Evolutionary conservation across 225 moss, liverwort and hornwort species (phyloP), one percentile per base, ranked within the genome.

Genomic region (Antitrichia curtipendula): DNA sequence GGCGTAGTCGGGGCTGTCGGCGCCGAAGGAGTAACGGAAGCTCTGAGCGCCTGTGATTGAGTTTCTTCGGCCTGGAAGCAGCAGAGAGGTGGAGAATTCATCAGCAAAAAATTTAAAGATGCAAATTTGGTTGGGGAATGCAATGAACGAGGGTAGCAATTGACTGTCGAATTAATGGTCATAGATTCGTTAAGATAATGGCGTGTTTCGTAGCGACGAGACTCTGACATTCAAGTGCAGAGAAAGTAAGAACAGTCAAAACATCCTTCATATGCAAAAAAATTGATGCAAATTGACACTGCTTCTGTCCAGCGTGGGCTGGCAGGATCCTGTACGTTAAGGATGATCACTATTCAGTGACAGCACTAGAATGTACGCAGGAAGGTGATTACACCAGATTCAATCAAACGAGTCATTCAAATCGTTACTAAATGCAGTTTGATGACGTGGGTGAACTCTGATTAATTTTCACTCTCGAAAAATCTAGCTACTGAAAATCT

Each of bases 1-100:
- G 47, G 80, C 63, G 82, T 90, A 92, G 75, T 93, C 93, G 16
- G 93, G 93, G 62, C 93, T 93, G 38, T 92, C 93, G 52, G 73
- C 89, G 77, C 86, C 92, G 64, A 86, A 88, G n/a, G 77, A 59
- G 77, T 90, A 86, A 59, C 90, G 93, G 52, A 89, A 72, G 86
- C 86, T 90, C 70, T 90, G 92, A 50, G 87, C 87, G 34, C 93
- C 89, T 62, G 92, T 53, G 61, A 86, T 36, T 34, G 88, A 86
- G 73, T 90, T 89, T 73, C 90, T 89, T 63, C 93, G 83, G 19
- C 93, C 93, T 92, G 89, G 77, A 77, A 89, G n/a, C 59, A 89
- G 36, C 17, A 31, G 52, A 78, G 60, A 82, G 58, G 45, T 49
- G 78, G 54, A 81, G 29, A 60, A 13, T 36, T 23, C 12, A 18